phyloP scores from a whole-genome alignment of 2,329 filamentous ascomycete species.

The Xylariales sp. region DNA sequence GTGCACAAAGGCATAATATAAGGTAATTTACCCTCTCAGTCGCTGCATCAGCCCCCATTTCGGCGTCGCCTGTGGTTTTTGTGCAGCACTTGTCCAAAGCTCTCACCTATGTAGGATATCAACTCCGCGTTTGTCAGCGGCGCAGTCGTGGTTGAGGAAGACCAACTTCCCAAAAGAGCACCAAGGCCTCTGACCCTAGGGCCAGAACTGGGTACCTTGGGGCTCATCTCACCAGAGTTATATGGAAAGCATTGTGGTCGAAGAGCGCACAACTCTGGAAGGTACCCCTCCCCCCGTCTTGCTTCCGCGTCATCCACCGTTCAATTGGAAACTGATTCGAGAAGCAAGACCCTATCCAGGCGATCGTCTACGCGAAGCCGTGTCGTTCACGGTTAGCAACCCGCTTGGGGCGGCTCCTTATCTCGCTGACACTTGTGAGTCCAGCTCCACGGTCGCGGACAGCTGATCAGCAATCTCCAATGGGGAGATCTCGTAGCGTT shows the following conservation, averaged over 20 bases:
- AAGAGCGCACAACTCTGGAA: constrained; percentile 4
- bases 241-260: background rate
- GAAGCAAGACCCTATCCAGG: background rate
- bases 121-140: constrained; percentile 2
- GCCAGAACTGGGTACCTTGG: background rate
- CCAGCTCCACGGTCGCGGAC: constrained; percentile 1
- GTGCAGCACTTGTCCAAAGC: background rate
- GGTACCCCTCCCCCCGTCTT: constrained; percentile 1
- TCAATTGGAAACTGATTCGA: background rate
- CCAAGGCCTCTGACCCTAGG: background rate
- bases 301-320: background rate
- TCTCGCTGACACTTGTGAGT: background rate
- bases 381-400: too few relatives aligned
- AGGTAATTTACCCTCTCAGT: constrained; percentile 4
- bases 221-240: background rate
- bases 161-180: constrained; percentile 7
- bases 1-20: constrained; percentile 5
- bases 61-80: constrained; percentile 1
- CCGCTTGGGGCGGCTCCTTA: too few relatives aligned
- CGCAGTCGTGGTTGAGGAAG: constrained; percentile 1
- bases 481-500: constrained; percentile 1
- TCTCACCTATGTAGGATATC: constrained; percentile 6
- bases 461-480: constrained; percentile 3
- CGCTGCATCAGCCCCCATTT: constrained; percentile 9
- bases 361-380: too few relatives aligned